Conservation (phyloP, 345 rosid genomes). For the Adansonia digitata region DNA sequence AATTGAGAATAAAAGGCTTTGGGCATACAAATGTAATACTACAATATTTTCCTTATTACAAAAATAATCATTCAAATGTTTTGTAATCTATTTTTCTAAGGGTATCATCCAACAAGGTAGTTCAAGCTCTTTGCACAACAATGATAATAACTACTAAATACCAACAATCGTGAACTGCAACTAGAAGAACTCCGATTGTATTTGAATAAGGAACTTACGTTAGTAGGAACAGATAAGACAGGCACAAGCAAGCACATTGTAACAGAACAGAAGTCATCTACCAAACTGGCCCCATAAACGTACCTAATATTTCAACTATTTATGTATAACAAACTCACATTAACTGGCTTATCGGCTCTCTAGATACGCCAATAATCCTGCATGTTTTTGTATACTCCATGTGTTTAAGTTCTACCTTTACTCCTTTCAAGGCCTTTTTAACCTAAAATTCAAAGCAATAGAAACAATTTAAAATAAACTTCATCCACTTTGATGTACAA, state of each 20-base stretch:
- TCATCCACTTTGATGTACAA: not conserved
- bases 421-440: slow-evolving; percentile 44
- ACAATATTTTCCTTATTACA: not conserved
- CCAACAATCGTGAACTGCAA: not conserved
- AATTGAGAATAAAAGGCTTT: not conserved
- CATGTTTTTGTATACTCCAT: slow-evolving; percentile 13
- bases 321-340: slow-evolving; percentile 40
- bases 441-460: slow-evolving; percentile 28
- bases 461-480: not conserved
- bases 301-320: not conserved
- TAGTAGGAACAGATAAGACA: not conserved
- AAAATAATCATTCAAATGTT: not conserved
- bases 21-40: not conserved
- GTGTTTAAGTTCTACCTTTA: slow-evolving; percentile 42
- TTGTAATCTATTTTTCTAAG: not conserved
- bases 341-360: slow-evolving; percentile 31
- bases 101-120: not conserved
- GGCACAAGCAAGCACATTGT: not conserved
- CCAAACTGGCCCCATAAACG: not conserved
- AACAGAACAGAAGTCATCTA: not conserved
- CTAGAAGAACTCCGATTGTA: not conserved
- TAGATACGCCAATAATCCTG: slow-evolving; percentile 54
- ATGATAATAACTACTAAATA: not conserved
- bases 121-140: not conserved
- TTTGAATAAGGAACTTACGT: not conserved